Evolutionary conservation across 1,284 basidiomycete species (phyloP), one percentile per base, ranked within the genome.

Genomic region (Ustilago sp.): DNA sequence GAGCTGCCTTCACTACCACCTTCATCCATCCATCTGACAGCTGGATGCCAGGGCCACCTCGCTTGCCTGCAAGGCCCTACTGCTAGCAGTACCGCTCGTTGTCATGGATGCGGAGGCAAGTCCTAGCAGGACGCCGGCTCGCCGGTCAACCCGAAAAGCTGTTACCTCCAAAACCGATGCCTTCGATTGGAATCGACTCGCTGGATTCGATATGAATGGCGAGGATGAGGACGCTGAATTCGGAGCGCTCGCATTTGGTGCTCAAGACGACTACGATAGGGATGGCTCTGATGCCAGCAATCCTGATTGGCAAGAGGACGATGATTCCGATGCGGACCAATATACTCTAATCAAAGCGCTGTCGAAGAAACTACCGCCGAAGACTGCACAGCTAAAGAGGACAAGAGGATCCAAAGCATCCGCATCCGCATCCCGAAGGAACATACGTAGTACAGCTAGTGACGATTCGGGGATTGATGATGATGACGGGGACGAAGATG

Each of bases 241-340:
- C 23, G 77, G 70, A 8, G 67, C 63, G 6, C 55, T 70, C 8
- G 77, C 69, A 0, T 64, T 56, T 9, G 61, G 39, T 32, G 15
- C 48, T 31, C 31, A 34, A 15, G 47, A 68, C 31, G 50, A 62
- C 1, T 53, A 64, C 32, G 68, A 60, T 13, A 56, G 55, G 11
- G 72, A 71, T 39, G 63, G 65, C n/a, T 72, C 69, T 0, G 60
- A 67, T 8, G 17, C 35, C n/a, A 73, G 69, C 54, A 53, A 66
- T 4, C 59, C 62, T 3, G 69, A 77, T 8, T 73, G 69, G 71
- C 59, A 71, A n/a, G 69, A 77, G 8, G 74, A 73, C 23, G 70
- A 80, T 19, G 75, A 68, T 12, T 72, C 68, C 1, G 73, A 76
- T 34, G 77, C 66, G 2, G 61, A 59, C n/a, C 61, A 54, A 13